Conservation (phyloP, 202 grass and related monocot genomes). For the Carex arenaria region DNA sequence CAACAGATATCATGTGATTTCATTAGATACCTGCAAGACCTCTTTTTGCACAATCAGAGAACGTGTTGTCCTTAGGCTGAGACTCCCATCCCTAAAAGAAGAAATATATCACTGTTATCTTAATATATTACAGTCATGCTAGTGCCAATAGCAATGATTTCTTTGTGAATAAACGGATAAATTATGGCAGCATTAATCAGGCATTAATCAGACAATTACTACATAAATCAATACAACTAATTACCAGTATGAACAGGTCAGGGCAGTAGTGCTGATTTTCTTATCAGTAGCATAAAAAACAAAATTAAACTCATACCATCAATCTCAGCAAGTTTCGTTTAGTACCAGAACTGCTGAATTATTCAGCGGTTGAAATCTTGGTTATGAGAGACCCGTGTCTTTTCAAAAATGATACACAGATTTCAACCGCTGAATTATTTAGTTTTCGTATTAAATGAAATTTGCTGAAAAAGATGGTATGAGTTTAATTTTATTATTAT, state of each 20-base stretch:
- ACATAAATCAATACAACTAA: background rate
- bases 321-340: too few species aligned
- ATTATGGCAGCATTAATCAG: background rate
- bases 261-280: background rate
- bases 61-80: slow-evolving; percentile 31
- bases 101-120: background rate
- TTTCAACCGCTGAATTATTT: too few species aligned
- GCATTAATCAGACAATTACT: background rate
- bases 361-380: too few species aligned
- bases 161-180: background rate
- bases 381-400: too few species aligned
- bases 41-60: slow-evolving; percentile 22
- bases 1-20: background rate
- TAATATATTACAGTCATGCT: background rate
- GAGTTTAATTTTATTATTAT: too few species aligned
- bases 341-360: too few species aligned
- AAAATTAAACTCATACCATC: too few species aligned
- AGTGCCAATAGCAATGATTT: background rate
- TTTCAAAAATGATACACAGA: too few species aligned
- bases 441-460: too few species aligned
- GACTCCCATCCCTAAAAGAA: slow-evolving; percentile 22
- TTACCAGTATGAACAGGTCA: background rate
- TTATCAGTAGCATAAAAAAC: too few species aligned
- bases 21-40: background rate
- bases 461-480: too few species aligned